Evolutionary conservation across 129 eudicot species (phyloP).

Genomic region (Chrysanthemum lavandulifolium): DNA sequence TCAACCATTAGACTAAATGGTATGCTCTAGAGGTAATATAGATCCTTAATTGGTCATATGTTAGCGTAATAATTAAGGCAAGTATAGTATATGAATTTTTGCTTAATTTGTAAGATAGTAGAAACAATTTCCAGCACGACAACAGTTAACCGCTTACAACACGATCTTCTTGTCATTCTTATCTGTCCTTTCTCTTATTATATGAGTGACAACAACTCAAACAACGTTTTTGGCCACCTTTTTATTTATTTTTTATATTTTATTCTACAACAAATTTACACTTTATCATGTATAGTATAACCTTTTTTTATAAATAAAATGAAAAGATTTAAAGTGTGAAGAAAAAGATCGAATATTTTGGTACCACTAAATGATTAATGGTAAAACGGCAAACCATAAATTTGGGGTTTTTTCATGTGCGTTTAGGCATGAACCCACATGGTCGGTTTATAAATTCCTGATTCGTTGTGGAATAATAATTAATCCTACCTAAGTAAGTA

Average conservation of each 20-base stretch:
- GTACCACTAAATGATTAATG: constrained; percentile 2
- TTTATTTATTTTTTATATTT: neutral
- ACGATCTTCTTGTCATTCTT: neutral
- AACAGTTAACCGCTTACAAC: constrained; percentile 8
- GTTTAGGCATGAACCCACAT: constrained; percentile 23
- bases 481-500: neutral
- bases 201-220: neutral
- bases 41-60: neutral
- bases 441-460: constrained; percentile 1
- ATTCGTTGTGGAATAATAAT: neutral
- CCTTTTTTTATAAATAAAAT: too few species aligned
- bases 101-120: constrained; percentile 18
- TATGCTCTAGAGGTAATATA: too few species aligned
- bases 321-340: neutral
- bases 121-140: constrained; percentile 24
- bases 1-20: too few species aligned
- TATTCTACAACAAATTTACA: neutral
- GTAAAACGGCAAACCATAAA: constrained; percentile 20
- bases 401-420: constrained; percentile 31
- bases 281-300: neutral
- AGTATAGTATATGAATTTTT: neutral
- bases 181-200: neutral
- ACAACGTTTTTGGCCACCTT: constrained; percentile 12
- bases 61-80: neutral
- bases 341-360: neutral